These are phyloP conservation scores for Ustilago esculenta DNA, from an alignment of 1,284 basidiomycete species.

Conservation along the genomic window DNA sequence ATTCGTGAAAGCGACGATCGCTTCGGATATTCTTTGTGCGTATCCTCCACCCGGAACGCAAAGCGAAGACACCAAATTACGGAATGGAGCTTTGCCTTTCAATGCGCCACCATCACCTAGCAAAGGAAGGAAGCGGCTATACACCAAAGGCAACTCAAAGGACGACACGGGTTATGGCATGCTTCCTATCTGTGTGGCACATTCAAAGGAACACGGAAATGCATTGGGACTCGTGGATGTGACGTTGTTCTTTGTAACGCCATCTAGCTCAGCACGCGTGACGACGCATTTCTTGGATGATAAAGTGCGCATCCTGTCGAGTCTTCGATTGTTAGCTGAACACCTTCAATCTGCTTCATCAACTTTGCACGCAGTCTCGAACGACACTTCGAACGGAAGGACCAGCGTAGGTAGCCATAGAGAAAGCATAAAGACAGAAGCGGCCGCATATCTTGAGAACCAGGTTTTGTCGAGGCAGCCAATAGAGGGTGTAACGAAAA, in stretches of 20 bases:
- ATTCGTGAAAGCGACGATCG: not conserved
- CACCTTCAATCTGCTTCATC: conserved; percentile 6
- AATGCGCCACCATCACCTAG: conserved; percentile 2
- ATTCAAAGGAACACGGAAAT: not conserved
- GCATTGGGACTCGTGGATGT: conserved; percentile 6
- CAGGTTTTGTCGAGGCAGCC: not conserved
- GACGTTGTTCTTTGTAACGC: conserved; percentile 53
- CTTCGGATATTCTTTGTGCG: conserved; percentile 6
- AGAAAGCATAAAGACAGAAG: not conserved
- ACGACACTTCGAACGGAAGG: not conserved
- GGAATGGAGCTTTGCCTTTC: not conserved
- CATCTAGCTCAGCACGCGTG: conserved; percentile 59
- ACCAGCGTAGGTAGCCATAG: too few species aligned
- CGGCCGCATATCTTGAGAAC: not conserved
- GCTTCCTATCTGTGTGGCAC: conserved; percentile 27
- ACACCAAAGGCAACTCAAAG: conserved; percentile 39
- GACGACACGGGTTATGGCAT: conserved; percentile 44
- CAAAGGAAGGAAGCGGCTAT: conserved; percentile 21
- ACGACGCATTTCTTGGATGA: conserved; percentile 59
- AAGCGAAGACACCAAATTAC: not conserved
- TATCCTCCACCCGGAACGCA: not conserved
- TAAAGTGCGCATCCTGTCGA: conserved; percentile 49
- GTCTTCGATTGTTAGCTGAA: conserved; percentile 19
- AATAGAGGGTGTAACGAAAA: not conserved
- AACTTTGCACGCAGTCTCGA: too few species aligned